Conservation (phyloP, 1,284 basidiomycete species). For the Ceratobasidium papillatum region DNA sequence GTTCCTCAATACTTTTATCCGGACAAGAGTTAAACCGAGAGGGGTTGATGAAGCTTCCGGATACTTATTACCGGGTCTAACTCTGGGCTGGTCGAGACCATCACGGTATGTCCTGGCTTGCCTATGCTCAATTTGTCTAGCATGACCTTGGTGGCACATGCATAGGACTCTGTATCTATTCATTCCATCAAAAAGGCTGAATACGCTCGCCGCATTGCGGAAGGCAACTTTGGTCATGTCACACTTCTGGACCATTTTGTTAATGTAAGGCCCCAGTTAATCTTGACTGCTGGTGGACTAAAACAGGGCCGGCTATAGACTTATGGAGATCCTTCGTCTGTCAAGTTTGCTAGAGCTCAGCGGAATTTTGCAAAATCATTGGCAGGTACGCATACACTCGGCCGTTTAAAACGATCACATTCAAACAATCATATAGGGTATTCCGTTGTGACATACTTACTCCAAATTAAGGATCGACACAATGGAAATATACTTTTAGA, state of each 20-base stretch:
- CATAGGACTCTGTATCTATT: conserved; percentile 88
- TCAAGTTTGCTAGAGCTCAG: conserved; percentile 85
- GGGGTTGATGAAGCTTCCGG: conserved; percentile 61
- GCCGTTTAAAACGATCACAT: background rate
- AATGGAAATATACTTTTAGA: conserved; percentile 99
- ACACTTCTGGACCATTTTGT: conserved; percentile 90
- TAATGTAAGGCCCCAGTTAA: conserved; percentile 60
- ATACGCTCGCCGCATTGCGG: conserved; percentile 86
- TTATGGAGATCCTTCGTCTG: conserved; percentile 88
- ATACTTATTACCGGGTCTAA: conserved; percentile 94
- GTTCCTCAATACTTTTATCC: conserved; percentile 47
- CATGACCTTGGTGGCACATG: conserved; percentile 87
- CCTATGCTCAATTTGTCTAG: conserved; percentile 57
- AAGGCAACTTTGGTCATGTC: conserved; percentile 83
- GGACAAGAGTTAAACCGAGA: conserved; percentile 14
- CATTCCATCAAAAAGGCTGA: conserved; percentile 99
- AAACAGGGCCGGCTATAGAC: conserved; percentile 60
- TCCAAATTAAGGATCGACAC: conserved; percentile 99
- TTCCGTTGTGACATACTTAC: conserved; percentile 90
- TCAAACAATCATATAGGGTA: conserved; percentile 66
- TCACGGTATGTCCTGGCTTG: conserved; percentile 50
- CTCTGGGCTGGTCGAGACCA: conserved; percentile 80
- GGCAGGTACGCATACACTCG: conserved; percentile 64
- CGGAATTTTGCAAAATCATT: conserved; percentile 94
- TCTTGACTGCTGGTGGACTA: background rate